phyloP scores from a whole-genome alignment of 352 stramenopile species.

The Phytophthora fragariaefolia region DNA sequence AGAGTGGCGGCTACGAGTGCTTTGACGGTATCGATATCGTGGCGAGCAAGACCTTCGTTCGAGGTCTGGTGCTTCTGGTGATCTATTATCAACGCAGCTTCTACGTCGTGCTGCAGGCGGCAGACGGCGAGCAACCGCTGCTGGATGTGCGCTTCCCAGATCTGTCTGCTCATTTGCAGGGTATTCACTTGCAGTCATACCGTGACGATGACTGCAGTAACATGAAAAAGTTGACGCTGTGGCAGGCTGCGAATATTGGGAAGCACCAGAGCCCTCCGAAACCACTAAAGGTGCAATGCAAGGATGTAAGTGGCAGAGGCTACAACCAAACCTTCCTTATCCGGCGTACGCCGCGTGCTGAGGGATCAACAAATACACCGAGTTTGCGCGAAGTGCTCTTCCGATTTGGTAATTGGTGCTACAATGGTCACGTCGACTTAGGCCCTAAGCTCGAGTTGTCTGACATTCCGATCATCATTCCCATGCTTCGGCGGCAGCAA shows the following conservation, averaged over 20 bases:
- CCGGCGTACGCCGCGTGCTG: slow-evolving; percentile 57
- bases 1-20: slow-evolving; percentile 86
- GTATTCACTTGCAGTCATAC: slow-evolving; percentile 88
- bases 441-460: slow-evolving; percentile 87
- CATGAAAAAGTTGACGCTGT: slow-evolving; percentile 94
- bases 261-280: slow-evolving; percentile 73
- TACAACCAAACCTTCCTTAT: slow-evolving; percentile 91
- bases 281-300: slow-evolving; percentile 85
- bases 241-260: slow-evolving; percentile 73
- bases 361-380: slow-evolving; percentile 32
- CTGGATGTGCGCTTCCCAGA: slow-evolving; percentile 95
- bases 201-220: slow-evolving; percentile 80
- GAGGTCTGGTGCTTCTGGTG: slow-evolving; percentile 79
- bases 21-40: slow-evolving; percentile 87
- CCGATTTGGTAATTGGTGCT: slow-evolving; percentile 96
- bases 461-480: slow-evolving; percentile 95
- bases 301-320: slow-evolving; percentile 78
- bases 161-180: slow-evolving; percentile 89
- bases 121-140: slow-evolving; percentile 91
- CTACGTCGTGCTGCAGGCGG: slow-evolving; percentile 92
- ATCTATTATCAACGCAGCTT: slow-evolving; percentile 91
- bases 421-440: slow-evolving; percentile 93
- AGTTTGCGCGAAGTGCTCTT: slow-evolving; percentile 94
- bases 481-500: slow-evolving; percentile 93
- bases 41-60: slow-evolving; percentile 90